Conservation (phyloP, 768 basidiomycete genomes). For the Termitomyces heimii region DNA sequence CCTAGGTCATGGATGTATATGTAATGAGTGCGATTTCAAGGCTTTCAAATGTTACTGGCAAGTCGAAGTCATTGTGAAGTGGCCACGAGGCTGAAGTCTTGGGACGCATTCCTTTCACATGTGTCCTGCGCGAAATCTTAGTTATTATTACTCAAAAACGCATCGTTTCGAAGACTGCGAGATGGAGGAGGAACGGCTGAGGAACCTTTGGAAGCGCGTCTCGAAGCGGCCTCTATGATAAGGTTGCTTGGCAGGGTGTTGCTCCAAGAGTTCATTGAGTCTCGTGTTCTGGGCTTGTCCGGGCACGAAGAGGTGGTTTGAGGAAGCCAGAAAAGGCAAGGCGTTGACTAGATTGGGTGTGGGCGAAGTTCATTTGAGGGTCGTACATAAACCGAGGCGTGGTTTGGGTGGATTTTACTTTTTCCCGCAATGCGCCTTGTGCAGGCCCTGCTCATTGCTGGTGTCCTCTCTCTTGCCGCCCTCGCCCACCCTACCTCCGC, state of each 20-base stretch:
- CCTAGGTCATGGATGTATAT: too few species aligned
- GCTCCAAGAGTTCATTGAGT: not conserved
- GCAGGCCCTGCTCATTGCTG: constrained; percentile 3
- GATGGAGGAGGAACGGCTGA: not conserved
- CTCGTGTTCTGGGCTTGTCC: not conserved
- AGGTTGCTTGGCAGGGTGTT: not conserved
- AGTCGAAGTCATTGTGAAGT: not conserved
- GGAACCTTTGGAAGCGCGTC: not conserved
- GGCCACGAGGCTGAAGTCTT: not conserved
- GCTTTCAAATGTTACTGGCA: too few species aligned
- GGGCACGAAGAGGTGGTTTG: not conserved
- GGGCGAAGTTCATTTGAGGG: not conserved
- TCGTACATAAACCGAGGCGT: not conserved
- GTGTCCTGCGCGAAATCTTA: not conserved
- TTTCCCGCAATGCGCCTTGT: constrained; percentile 8
- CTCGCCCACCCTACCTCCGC: constrained; percentile 6
- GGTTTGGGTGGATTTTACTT: not conserved
- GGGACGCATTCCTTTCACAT: not conserved
- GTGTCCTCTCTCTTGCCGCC: not conserved
- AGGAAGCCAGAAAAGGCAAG: not conserved
- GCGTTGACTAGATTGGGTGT: not conserved
- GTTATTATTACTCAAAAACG: not conserved
- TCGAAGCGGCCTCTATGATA: not conserved
- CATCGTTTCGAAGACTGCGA: not conserved
- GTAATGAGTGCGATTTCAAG: too few species aligned